Evolutionary conservation across 768 basidiomycete species (phyloP), one percentile per base, ranked within the genome.

Genomic region (Psilocybe subaeruginosa): DNA sequence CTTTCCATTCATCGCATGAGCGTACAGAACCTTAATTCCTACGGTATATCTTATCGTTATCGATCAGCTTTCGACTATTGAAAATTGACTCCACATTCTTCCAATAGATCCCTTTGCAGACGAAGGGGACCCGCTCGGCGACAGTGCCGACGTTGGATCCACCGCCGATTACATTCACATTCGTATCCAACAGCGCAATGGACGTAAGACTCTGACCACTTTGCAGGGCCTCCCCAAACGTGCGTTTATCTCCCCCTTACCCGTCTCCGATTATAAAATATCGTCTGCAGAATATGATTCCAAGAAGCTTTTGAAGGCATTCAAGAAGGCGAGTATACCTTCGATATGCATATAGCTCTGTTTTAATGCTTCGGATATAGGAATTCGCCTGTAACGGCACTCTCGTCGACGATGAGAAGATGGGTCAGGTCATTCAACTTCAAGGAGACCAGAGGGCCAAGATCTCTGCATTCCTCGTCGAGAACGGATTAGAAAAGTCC

Each of bases 371-470:
- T 45, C n/a, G 54, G 61, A 49, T 49, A 37, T 51, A 96, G 94
- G 94, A 97, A 82, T 97, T 98, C 68, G 96, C 96, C 66, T 98
- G 96, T 82, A 99, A 99, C 78, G 97, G 97, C 68, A 96, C 91
- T 54, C 86, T 99, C 68, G 92, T 97, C 66, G 92, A 95, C 56
- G 93, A 97, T 78, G 92, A 92, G 75, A 93, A 95, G 80, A 87
- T 94, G 80, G 97, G 97, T 59, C 85, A 95, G 80, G 93, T 99
- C 74, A 93, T 99, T 71, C 97, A 99, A 79, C 89, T 99, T 65
- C 97, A 99, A 75, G 97, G 97, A 63, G 97, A 99, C 78, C 97
- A 99, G 77, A 87, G 97, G 54, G 76, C 83, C 73, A 95, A 96
- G 83, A 97, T 98, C 66, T 86, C 85, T 56, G 85, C 81, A 52